Percentiles rank a stretch among this genome's conserved stretches.
Conservation (phyloP, 176 grass and related monocot species). For the Carex cristatella region DNA sequence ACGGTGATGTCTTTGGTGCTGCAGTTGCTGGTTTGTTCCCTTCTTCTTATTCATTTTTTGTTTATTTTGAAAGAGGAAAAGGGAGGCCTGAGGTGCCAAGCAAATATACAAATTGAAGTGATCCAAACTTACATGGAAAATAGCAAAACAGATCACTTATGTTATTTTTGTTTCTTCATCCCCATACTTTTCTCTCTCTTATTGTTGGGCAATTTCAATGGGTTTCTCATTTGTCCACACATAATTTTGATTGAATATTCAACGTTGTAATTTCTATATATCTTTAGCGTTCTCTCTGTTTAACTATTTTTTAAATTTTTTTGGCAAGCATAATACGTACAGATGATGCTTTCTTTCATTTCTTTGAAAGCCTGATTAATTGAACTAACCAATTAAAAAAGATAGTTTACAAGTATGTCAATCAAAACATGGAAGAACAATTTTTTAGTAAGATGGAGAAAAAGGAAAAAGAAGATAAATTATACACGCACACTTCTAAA, state of each 20-base stretch:
- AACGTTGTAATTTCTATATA: background rate
- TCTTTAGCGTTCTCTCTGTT: no score
- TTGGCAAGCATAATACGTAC: no score
- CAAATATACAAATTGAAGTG: background rate
- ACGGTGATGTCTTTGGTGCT: conserved; percentile 24
- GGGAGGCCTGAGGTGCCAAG: background rate
- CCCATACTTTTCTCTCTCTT: background rate
- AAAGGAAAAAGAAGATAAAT: no score
- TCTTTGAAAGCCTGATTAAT: no score
- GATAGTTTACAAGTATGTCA: no score
- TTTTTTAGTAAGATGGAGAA: no score
- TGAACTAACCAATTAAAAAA: no score
- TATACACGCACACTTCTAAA: no score
- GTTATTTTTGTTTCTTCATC: no score
- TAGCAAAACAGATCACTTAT: background rate
- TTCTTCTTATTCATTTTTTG: background rate
- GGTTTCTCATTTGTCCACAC: background rate
- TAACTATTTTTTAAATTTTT: no score
- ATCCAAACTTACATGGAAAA: background rate
- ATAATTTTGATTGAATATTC: background rate
- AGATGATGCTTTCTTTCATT: no score
- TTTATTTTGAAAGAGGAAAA: background rate
- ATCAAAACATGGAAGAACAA: no score
- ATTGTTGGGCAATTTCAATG: background rate
- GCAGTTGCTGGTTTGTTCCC: conserved; percentile 37